phyloP scores from a whole-genome alignment of 768 basidiomycete genomes.

The Pleurotus tuoliensis region DNA sequence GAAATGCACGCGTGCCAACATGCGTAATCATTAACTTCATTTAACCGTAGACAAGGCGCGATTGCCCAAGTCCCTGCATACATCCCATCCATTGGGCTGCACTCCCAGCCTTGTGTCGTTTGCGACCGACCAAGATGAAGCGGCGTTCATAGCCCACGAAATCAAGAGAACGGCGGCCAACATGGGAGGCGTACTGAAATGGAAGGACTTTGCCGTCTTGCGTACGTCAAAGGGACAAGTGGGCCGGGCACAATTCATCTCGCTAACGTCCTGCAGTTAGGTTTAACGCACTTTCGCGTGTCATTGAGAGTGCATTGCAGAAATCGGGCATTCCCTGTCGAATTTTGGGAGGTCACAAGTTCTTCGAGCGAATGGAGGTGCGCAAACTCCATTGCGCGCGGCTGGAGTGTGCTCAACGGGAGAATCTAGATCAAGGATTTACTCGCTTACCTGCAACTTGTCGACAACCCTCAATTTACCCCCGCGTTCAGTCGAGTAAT shows the following conservation, averaged over 20 bases:
- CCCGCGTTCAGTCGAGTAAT: constrained; percentile 72
- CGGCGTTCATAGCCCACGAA: constrained; percentile 67
- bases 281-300: constrained; percentile 75
- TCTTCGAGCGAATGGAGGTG: constrained; percentile 83
- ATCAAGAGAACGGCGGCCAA: constrained; percentile 75
- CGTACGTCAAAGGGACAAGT: constrained; percentile 37
- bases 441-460: constrained; percentile 76
- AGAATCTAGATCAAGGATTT: constrained; percentile 67
- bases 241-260: not conserved
- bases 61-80: constrained; percentile 68
- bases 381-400: constrained; percentile 8
- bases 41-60: constrained; percentile 59
- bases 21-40: not conserved
- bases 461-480: constrained; percentile 65
- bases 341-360: constrained; percentile 77
- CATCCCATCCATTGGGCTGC: constrained; percentile 61
- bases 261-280: constrained; percentile 48
- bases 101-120: constrained; percentile 56
- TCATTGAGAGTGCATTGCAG: constrained; percentile 72
- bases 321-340: constrained; percentile 74
- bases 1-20: constrained; percentile 6
- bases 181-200: constrained; percentile 66
- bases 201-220: constrained; percentile 82
- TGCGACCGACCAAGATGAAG: constrained; percentile 57
- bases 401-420: too few relatives aligned